A percentile compares a stretch with the other conserved stretches of the same genome.
Conservation (phyloP, 2,329 filamentous ascomycete genomes). For the Paecilomyces dactylethromorphus region DNA sequence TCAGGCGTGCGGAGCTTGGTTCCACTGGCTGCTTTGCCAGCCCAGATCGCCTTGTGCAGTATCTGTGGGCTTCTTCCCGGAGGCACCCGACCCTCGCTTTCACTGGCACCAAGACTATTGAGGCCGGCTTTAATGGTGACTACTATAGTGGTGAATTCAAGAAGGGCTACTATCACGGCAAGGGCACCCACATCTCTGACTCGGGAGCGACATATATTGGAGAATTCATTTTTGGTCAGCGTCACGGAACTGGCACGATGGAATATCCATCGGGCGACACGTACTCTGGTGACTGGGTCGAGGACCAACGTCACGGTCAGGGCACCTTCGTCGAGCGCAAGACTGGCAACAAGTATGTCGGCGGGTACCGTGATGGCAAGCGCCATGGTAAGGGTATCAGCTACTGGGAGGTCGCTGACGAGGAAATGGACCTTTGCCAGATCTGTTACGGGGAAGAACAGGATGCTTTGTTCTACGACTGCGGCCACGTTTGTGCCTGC, state of each 20-base stretch:
- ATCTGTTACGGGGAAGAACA: constrained; percentile 58
- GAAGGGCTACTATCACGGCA: constrained; percentile 48
- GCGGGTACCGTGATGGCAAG: constrained; percentile 55
- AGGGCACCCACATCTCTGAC: constrained; percentile 47
- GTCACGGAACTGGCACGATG: constrained; percentile 52
- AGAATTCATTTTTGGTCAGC: constrained; percentile 45
- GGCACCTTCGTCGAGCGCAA: constrained; percentile 51
- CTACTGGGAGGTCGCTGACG: constrained; percentile 56
- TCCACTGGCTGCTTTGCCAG: constrained; percentile 28
- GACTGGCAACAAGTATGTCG: constrained; percentile 56
- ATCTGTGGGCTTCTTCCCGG: constrained; percentile 38
- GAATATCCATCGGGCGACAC: constrained; percentile 49
- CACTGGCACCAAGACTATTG: constrained; percentile 44
- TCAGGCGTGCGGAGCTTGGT: constrained; percentile 26
- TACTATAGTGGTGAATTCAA: constrained; percentile 50
- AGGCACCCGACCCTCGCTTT: constrained; percentile 40
- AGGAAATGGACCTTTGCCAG: constrained; percentile 52
- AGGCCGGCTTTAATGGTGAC: constrained; percentile 48
- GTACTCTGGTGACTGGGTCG: constrained; percentile 41
- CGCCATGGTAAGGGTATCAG: constrained; percentile 57
- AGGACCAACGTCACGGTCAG: constrained; percentile 46
- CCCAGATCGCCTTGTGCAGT: constrained; percentile 34
- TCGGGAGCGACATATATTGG: constrained; percentile 52
- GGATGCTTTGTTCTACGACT: constrained; percentile 56
- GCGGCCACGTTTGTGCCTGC: constrained; percentile 58